Evolutionary conservation across 768 basidiomycete genomes (phyloP).

Genomic region (Hirschioporus abietinus): DNA sequence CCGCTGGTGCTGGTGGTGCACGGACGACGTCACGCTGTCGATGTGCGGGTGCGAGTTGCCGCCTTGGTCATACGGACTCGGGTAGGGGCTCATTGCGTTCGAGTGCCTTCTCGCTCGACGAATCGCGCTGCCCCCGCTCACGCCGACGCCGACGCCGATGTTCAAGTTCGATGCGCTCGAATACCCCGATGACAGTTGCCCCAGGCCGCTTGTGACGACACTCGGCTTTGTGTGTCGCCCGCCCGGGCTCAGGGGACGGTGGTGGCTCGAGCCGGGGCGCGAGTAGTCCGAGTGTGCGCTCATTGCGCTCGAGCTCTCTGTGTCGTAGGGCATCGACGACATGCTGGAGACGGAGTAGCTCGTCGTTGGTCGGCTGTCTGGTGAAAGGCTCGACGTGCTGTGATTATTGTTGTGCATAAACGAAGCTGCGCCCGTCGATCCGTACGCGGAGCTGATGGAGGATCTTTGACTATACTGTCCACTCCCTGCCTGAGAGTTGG

Average conservation of each 20-base stretch:
- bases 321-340: constrained; percentile 69
- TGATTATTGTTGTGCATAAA: constrained; percentile 64
- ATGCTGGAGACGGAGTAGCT: constrained; percentile 85
- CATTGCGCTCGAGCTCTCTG: constrained; percentile 40
- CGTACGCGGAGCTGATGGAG: constrained; percentile 67
- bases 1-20: constrained; percentile 24
- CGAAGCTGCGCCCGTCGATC: constrained; percentile 63
- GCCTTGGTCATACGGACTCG: constrained; percentile 70
- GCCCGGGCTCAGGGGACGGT: constrained; percentile 57
- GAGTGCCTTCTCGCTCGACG: constrained; percentile 67
- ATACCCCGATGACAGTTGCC: not conserved
- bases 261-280: constrained; percentile 70
- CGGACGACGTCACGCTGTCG: not conserved
- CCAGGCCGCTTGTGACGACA: not conserved
- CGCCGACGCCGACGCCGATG: constrained; percentile 35
- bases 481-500: constrained; percentile 41
- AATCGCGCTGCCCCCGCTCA: not conserved
- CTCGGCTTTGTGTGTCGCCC: constrained; percentile 27
- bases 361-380: constrained; percentile 80
- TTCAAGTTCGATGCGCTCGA: constrained; percentile 32
- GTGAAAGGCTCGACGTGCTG: constrained; percentile 67
- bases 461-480: constrained; percentile 42
- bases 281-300: constrained; percentile 50
- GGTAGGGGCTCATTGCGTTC: constrained; percentile 85
- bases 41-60: constrained; percentile 32